Base-by-base conservation (phyloP, 73 alveolate genomes). In the Breviolum minutum region DNA sequence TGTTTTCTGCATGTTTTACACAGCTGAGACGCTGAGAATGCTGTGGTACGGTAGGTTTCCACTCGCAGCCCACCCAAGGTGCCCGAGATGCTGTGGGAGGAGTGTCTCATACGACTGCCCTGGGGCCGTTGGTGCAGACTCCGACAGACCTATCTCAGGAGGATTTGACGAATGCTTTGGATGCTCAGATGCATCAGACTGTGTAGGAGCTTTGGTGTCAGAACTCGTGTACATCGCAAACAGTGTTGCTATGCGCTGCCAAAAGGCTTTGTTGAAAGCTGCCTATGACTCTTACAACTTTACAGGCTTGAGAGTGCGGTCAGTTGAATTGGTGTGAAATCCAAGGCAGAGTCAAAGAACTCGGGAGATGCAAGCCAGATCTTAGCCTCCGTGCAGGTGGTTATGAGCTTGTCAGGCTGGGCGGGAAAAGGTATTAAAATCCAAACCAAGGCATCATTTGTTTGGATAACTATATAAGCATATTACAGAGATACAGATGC, bases 391-490 rank as follows among this genome's bases (percentile, higher is more conserved):
- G 77, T 85, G 9, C 94, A 85, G 94, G 63, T 62, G 70, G 94
- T 85, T 61, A 61, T 85, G 94, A 85, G 94, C 79, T 7, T 85
- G 63, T 85, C 94, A 85, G 77, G 94, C 94, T 27, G 48, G 83
- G 83, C n/a, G 24, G 77, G n/a, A 14, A 17, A 68, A 77, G 29
- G 22, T 7, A 48, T 48, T 29, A 7, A 13, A 29, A 48, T 16
- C 69, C 30, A 8, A 5, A 29, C 86, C 86, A 27, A 12, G n/a
- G n/a, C n/a, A n/a, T n/a, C n/a, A n/a, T n/a, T n/a, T n/a, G n/a
- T n/a, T n/a, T n/a, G n/a, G n/a, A n/a, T n/a, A n/a, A n/a, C 54
- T 40, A 40, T 40, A 3, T 40, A 40, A 40, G 54, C 3, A 40
- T 40, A 40, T 40, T 40, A 40, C 3, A 40, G 54, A 40, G 54